These are phyloP conservation scores for Oryza officinalis DNA, from an alignment of 176 grass and related monocot genomes.

Conservation along the genomic window DNA sequence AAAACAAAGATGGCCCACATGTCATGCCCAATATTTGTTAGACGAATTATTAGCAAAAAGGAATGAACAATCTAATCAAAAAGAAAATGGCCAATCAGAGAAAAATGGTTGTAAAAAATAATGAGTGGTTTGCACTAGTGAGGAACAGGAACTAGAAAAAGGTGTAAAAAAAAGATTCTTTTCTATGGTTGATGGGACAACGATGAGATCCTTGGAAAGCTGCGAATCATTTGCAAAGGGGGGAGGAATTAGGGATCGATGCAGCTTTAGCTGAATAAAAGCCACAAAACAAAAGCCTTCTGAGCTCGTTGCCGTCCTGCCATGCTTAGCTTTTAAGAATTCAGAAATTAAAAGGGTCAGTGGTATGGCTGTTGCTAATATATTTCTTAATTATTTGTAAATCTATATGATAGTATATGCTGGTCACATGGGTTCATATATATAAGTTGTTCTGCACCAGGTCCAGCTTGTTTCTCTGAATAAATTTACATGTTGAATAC, in stretches of 20 bases:
- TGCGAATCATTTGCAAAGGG: conserved; percentile 18
- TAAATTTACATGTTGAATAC: not conserved
- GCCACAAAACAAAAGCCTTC: conserved; percentile 19
- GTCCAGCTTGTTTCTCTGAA: not conserved
- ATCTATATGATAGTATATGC: not conserved
- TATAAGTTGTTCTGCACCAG: not conserved
- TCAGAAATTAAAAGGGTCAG: not conserved
- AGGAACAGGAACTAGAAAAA: conserved; percentile 4
- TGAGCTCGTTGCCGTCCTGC: conserved; percentile 11
- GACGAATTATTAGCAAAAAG: not conserved
- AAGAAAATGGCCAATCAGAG: not conserved
- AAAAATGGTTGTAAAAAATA: not conserved
- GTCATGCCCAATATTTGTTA: not conserved
- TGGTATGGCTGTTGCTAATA: not conserved
- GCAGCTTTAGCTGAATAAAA: conserved; percentile 1
- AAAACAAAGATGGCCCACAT: not conserved
- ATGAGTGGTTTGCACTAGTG: conserved; percentile 14
- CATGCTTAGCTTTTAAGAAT: conserved; percentile 36
- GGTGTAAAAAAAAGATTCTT: conserved; percentile 26
- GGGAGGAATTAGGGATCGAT: not conserved
- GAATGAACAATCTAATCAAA: not conserved
- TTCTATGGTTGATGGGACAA: conserved; percentile 18
- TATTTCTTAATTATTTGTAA: not conserved
- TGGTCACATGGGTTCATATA: not conserved
- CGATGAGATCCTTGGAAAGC: conserved; percentile 30